Base-by-base conservation (phyloP, 139 green algal genomes). In the Chlorella sp. region DNA sequence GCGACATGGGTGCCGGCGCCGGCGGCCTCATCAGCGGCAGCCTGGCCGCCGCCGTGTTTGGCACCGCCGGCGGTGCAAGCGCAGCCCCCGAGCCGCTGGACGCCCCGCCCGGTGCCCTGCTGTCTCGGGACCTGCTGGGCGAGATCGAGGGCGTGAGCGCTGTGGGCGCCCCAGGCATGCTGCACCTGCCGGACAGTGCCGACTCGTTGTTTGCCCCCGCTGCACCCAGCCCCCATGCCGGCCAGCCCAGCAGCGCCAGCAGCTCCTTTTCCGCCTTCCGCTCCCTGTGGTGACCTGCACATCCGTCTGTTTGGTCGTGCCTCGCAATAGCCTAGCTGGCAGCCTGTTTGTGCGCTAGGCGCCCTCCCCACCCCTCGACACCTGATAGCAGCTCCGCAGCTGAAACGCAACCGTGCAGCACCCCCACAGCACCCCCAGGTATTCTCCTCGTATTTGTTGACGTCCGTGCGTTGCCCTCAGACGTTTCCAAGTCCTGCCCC, bases 101-200 rank as follows among this genome's bases (percentile, higher is more conserved):
- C 30, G 13, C 28, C 16, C 54, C n/a, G n/a, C n/a, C 48, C 5
- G 60, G 77, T 2, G 48, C 38, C 46, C 76, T 89, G 60, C 85
- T 89, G 22, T 88, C 85, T 6, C 72, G 51, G 13, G 85, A 89
- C 56, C 81, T 89, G 65, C 81, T 89, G 65, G 85, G 85, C 1
- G 81, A 85, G 80, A 88, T 89, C 73, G 85, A 76, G 2, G 85
- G 85, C 30, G 3, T 82, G 40, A 17, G 34, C 26, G 62, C 43
- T 14, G 43, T 26, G 17, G 84, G 24, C 6, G 70, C 65, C 36
- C n/a, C 67, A 2, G 81, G 14, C 7, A 28, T 54, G 72, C 67
- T 78, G 73, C 72, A 44, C 13, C 72, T 75, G 73, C 36, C 43
- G 7, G 79, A 43, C 38, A 54, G 38, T 20, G 40, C 77, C 1